Evolutionary conservation across 257 asterid species (phyloP), one percentile per base, ranked within the genome.

Genomic region (Orobanche coerulescens): DNA sequence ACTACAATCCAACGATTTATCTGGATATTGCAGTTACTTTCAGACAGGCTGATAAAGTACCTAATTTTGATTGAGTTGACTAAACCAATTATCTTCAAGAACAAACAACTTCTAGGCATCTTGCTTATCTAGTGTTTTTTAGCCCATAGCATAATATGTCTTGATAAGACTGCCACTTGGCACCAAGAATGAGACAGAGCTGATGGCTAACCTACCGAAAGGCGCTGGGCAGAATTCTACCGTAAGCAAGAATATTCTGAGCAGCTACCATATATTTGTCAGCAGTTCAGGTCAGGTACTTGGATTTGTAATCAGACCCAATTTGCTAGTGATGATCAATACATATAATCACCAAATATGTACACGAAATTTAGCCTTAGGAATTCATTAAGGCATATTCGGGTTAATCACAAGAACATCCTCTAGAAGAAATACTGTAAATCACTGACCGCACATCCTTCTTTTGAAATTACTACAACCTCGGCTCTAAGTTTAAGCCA

Each of bases 131-230:
- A 47, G 57, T 11, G 18, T 5, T 24, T 24, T 50, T 60, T 23
- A 25, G 65, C 54, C 43, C 19, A 20, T 37, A 40, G 46, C 62
- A 39, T 39, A 50, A 40, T 51, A 39, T 25, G 44, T 37, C 44
- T 12, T 16, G 6, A 62, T 57, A 43, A 9, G 22, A 61, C 22
- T 26, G 18, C 19, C 18, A 18, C 40, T 61, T 25, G 40, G 34
- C 26, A 13, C 2, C 15, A 6, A 12, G 23, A 40, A 3, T 56
- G 19, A 6, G 23, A 31, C 37, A 40, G 13, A 19, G 13, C 62
- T 18, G 33, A 34, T 19, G 62, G n/a, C 31, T 36, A 57, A 57
- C 25, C 39, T n/a, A 42, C 13, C n/a, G 44, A 39, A 26, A 16
- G 30, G 11, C 26, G 16, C 5, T n/a, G n/a, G n/a, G n/a, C n/a